Evolutionary conservation across 768 basidiomycete species (phyloP).

Genomic region (Cyathus striatus): DNA sequence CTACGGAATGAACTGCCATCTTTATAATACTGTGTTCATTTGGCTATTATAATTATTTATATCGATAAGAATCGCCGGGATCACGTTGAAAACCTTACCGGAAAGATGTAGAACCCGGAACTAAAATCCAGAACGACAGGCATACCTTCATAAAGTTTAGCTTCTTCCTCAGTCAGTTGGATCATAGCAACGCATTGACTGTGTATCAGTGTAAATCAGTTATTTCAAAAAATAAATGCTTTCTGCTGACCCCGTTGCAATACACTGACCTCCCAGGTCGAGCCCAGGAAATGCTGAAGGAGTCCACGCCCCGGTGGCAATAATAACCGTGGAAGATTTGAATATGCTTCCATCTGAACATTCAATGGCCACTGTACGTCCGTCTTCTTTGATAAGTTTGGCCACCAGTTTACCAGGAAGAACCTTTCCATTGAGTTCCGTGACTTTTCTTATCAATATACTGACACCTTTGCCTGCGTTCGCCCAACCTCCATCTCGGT

Average conservation of each 20-base stretch:
- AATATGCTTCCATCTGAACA: conserved; percentile 54
- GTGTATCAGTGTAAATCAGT: conserved; percentile 1
- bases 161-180: conserved; percentile 71
- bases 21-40: conserved; percentile 70
- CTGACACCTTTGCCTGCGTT: conserved; percentile 65
- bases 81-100: conserved; percentile 40
- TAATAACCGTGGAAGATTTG: conserved; percentile 55
- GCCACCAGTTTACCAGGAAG: conserved; percentile 51
- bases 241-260: conserved; percentile 73
- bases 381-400: conserved; percentile 31
- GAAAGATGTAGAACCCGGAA: conserved; percentile 80
- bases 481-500: conserved; percentile 82
- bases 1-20: conserved; percentile 69
- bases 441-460: conserved; percentile 49
- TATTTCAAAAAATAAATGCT: conserved; percentile 1
- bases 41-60: conserved; percentile 40
- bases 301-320: conserved; percentile 85
- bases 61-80: not conserved
- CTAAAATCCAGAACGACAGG: conserved; percentile 74
- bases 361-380: conserved; percentile 52
- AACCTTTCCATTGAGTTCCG: conserved; percentile 55
- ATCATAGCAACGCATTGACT: conserved; percentile 81
- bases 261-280: conserved; percentile 41
- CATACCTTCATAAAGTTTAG: conserved; percentile 47
- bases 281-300: conserved; percentile 68